Percentiles rank a stretch among this genome's conserved stretches.
phyloP scores from a whole-genome alignment of 768 basidiomycete species.

The Mrakia blollopis region DNA sequence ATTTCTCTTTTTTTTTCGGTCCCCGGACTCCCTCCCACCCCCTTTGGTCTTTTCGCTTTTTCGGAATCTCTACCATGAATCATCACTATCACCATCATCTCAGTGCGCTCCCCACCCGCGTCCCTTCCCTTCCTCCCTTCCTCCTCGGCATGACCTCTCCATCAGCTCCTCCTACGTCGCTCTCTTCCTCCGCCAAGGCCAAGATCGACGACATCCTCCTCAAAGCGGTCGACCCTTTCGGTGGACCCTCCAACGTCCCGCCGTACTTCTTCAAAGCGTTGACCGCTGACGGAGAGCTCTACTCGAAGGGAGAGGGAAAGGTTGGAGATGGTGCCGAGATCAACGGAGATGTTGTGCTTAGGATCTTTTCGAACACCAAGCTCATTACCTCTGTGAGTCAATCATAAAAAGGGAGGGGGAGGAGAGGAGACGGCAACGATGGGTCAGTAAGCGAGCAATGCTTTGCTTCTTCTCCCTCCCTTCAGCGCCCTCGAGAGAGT shows the following conservation, averaged over 20 bases:
- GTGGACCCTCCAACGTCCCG: neutral
- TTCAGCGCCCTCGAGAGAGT: too few species aligned
- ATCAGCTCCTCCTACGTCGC: neutral
- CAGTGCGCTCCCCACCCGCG: too few species aligned
- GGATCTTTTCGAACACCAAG: neutral
- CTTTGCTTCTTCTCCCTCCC: too few species aligned
- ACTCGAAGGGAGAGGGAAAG: neutral
- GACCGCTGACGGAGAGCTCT: neutral
- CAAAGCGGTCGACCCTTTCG: neutral
- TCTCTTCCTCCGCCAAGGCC: neutral
- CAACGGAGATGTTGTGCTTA: neutral
- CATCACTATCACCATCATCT: too few species aligned
- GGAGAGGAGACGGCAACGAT: neutral
- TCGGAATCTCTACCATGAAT: too few species aligned
- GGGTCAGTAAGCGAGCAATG: neutral
- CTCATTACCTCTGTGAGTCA: neutral
- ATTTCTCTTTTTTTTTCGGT: too few species aligned
- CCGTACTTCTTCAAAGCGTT: neutral
- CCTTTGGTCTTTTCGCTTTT: too few species aligned
- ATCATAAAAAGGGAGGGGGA: too few species aligned
- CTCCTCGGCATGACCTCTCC: too few species aligned
- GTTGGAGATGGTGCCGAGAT: neutral
- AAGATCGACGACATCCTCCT: neutral
- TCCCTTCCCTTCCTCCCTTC: too few species aligned
- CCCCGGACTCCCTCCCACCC: too few species aligned